phyloP scores from a whole-genome alignment of 305 asterid species.

The Solanum hybrid region DNA sequence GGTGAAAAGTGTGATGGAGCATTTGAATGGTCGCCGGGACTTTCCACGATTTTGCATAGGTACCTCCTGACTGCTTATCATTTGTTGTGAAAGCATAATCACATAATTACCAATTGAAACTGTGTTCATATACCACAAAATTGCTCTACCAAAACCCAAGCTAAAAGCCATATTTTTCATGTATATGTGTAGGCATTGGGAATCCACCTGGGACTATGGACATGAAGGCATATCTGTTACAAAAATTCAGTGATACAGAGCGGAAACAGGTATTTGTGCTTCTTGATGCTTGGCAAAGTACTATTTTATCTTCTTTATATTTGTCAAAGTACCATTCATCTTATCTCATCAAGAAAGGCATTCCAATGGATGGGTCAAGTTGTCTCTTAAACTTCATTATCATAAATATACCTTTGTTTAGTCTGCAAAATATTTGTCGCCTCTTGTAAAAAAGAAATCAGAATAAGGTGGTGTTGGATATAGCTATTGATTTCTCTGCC shows the following conservation, averaged over 20 bases:
- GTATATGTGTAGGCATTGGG: slow-evolving; percentile 51
- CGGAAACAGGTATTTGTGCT: slow-evolving; percentile 46
- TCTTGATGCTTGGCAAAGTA: neutral
- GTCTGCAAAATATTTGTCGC: no score
- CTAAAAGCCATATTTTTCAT: neutral
- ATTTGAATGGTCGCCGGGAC: slow-evolving; percentile 72
- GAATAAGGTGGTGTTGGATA: neutral
- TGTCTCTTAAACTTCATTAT: neutral
- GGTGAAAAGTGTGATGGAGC: slow-evolving; percentile 81
- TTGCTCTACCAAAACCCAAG: neutral
- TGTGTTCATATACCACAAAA: neutral
- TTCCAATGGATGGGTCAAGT: neutral
- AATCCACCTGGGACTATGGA: slow-evolving; percentile 96
- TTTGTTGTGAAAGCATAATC: neutral
- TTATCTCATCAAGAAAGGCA: neutral
- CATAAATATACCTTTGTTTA: no score
- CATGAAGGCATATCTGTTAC: slow-evolving; percentile 84
- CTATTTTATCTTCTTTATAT: no score
- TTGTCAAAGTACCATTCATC: neutral
- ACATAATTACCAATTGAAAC: neutral
- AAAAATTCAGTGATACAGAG: slow-evolving; percentile 73
- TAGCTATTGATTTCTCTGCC: neutral
- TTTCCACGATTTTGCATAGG: slow-evolving; percentile 93
- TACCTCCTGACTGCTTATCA: slow-evolving; percentile 10
- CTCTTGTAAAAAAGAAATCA: neutral